Evolutionary conservation across 2,329 filamentous ascomycete genomes (phyloP).

Genomic region (Proliferodiscus dingleyae): DNA sequence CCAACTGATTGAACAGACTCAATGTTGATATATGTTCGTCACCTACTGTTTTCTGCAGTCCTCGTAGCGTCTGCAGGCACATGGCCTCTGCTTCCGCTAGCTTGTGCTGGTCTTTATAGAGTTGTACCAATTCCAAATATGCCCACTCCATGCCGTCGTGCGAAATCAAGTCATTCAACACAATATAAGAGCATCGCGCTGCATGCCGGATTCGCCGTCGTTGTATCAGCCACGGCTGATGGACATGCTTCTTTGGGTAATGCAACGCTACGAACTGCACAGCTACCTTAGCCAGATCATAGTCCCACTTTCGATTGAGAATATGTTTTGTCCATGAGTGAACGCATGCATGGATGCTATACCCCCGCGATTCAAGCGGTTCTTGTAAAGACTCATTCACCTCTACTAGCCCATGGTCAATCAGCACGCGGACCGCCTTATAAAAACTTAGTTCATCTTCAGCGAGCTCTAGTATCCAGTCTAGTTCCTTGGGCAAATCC

Average conservation of each 20-base stretch:
- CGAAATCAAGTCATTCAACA: slow-evolving; percentile 13
- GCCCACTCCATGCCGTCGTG: slow-evolving; percentile 13
- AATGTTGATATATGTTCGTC: too few relatives aligned
- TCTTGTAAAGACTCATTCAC: slow-evolving; percentile 17
- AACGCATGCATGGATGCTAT: slow-evolving; percentile 12
- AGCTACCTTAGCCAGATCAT: slow-evolving; percentile 17
- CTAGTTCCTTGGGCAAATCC: too few relatives aligned
- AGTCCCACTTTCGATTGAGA: slow-evolving; percentile 8
- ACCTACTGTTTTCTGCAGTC: too few relatives aligned
- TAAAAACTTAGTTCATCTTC: slow-evolving; percentile 22
- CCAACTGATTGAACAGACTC: too few relatives aligned
- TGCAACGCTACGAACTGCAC: slow-evolving; percentile 7
- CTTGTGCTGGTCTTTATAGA: slow-evolving; percentile 21
- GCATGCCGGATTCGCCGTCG: neutral
- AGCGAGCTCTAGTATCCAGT: slow-evolving; percentile 19
- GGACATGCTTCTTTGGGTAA: neutral
- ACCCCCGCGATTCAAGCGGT: slow-evolving; percentile 6
- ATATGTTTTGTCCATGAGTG: slow-evolving; percentile 9
- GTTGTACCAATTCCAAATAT: slow-evolving; percentile 14
- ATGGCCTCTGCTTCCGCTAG: too few relatives aligned
- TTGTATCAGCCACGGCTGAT: slow-evolving; percentile 7
- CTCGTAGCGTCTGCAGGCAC: too few relatives aligned
- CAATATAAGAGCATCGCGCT: slow-evolving; percentile 3
- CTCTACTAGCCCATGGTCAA: slow-evolving; percentile 24
- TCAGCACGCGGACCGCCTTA: slow-evolving; percentile 30